Conservation (phyloP, 192 early-diverging fungal species). For the Paraglomus brasilianum region DNA sequence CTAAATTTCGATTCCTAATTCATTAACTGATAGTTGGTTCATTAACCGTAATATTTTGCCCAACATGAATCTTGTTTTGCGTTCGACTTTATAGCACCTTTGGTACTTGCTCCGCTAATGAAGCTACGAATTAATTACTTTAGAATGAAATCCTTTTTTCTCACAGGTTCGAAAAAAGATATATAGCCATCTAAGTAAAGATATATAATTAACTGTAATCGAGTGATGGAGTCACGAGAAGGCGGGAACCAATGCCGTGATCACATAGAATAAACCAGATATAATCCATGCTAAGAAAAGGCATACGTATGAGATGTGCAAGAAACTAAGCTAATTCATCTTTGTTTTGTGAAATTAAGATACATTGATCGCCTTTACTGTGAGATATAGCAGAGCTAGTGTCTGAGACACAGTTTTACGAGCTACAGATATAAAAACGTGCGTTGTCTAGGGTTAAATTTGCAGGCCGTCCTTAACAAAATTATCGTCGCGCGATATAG, state of each 20-base stretch:
- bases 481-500: too few relatives aligned
- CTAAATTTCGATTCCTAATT: too few relatives aligned
- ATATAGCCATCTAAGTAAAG: too few relatives aligned
- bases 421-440: constrained; percentile 18
- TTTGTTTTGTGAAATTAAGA: constrained; percentile 21
- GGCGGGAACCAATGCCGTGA: neutral
- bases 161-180: too few relatives aligned
- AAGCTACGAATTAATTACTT: constrained; percentile 21
- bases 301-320: constrained; percentile 3
- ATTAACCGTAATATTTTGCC: too few relatives aligned
- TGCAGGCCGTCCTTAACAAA: too few relatives aligned
- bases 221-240: too few relatives aligned
- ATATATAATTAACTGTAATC: too few relatives aligned
- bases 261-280: constrained; percentile 11
- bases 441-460: neutral
- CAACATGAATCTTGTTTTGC: neutral
- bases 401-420: neutral
- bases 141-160: constrained; percentile 18
- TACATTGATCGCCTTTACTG: neutral
- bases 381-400: neutral
- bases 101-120: constrained; percentile 24
- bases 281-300: neutral
- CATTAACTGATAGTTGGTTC: too few relatives aligned
- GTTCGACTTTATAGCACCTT: constrained; percentile 7
- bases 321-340: constrained; percentile 1